Base-by-base conservation (phyloP, 495 filamentous ascomycete genomes). In the Lepraria neglecta region DNA sequence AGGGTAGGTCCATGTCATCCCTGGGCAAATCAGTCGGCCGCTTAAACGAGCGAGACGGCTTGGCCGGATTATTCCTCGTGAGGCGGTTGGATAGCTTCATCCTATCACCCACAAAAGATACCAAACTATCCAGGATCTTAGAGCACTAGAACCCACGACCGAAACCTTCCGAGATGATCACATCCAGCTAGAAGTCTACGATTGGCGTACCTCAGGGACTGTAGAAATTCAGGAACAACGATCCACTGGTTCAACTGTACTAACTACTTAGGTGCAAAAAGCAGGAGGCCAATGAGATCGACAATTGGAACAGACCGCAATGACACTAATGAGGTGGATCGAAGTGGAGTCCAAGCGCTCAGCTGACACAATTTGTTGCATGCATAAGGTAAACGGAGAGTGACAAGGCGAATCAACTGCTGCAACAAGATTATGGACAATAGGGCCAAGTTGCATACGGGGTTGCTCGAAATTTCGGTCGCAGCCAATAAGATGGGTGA, bases 1-100 rank as follows among this genome's bases (percentile, higher is more conserved):
- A 9, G 24, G n/a, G 24, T 5, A 28, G 47, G 46, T 28, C 28
- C 48, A 46, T 60, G 59, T 43, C 59, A 60, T 60, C 59, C 59
- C 50, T 52, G 48, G 7, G 50, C 28, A 60, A 30, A 52, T 60
- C 50, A 28, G 7, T 43, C 17, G 35, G 33, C 58, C 21, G 35
- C 58, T 56, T 56, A 31, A 4, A 9, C 48, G 48, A 30, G 12
- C 33, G 17, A 28, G 24, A 10, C 21, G 44, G n/a, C 33, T 42
- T 52, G 48, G 58, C 12, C 48, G 58, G 30, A 44, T 15, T 0
- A 28, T 42, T 42, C 12, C 19, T 30, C 11, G 28, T 12, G 0
- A 17, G 6, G 21, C 40, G 35, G 17, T 60, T 60, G 59, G 47
- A 10, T 30, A 33, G n/a, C 21, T 42, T 60, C 47, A 44, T 53